A percentile compares a stretch with the other conserved stretches of the same genome.
phyloP scores from a whole-genome alignment of 805 yeast species.

The Yarrowia porcina region DNA sequence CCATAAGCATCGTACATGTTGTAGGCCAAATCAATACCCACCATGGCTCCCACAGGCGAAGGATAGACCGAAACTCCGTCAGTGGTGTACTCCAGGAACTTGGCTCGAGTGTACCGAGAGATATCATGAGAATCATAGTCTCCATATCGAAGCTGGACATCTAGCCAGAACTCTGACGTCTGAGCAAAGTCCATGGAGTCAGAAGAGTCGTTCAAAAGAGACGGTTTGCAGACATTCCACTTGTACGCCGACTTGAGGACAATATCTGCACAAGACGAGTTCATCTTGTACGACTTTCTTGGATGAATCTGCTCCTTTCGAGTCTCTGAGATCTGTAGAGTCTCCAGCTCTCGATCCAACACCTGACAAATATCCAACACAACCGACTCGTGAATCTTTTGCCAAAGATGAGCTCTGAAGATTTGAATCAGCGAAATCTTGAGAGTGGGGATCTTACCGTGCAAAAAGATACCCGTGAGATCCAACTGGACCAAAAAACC shows the following conservation, averaged over 20 bases:
- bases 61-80: slow-evolving; percentile 86
- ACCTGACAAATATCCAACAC: slow-evolving; percentile 93
- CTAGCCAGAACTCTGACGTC: slow-evolving; percentile 80
- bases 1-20: slow-evolving; percentile 97
- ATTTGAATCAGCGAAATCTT: slow-evolving; percentile 94
- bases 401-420: slow-evolving; percentile 98
- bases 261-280: slow-evolving; percentile 90
- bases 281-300: slow-evolving; percentile 94
- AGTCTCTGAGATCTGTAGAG: slow-evolving; percentile 76
- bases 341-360: slow-evolving; percentile 80
- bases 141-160: slow-evolving; percentile 91
- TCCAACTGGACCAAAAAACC: slow-evolving; percentile 96
- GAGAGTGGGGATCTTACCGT: slow-evolving; percentile 96
- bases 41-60: slow-evolving; percentile 85
- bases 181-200: slow-evolving; percentile 59
- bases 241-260: slow-evolving; percentile 67
- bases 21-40: slow-evolving; percentile 90
- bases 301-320: slow-evolving; percentile 94
- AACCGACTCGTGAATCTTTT: slow-evolving; percentile 92
- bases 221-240: slow-evolving; percentile 79
- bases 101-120: slow-evolving; percentile 87
- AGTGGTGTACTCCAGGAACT: slow-evolving; percentile 86
- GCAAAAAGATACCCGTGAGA: slow-evolving; percentile 92
- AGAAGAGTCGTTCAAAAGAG: slow-evolving; percentile 66
- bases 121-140: slow-evolving; percentile 98